These are phyloP conservation scores for Ophiocordyceps camponoti-floridani DNA, from an alignment of 2,329 filamentous ascomycete species.

Conservation along the genomic window DNA sequence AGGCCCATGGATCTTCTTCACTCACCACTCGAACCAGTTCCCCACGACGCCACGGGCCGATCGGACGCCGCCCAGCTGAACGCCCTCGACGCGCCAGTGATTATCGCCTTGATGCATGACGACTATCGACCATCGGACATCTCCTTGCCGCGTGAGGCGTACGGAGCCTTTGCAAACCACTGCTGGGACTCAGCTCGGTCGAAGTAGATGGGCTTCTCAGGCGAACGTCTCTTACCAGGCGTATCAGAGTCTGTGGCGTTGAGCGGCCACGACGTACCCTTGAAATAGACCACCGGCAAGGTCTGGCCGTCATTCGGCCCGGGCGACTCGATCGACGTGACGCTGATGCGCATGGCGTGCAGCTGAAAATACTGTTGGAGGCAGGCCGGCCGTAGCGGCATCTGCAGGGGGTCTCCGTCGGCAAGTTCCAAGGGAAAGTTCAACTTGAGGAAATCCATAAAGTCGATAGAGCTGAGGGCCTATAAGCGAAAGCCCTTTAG, in stretches of 20 bases:
- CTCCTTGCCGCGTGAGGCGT: slow-evolving; percentile 47
- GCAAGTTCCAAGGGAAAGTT: slow-evolving; percentile 38
- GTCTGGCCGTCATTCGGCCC: slow-evolving; percentile 36
- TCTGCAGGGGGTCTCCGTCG: slow-evolving; percentile 19
- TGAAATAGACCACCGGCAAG: slow-evolving; percentile 50
- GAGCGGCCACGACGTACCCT: slow-evolving; percentile 41
- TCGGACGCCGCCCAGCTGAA: slow-evolving; percentile 51
- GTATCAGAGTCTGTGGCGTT: slow-evolving; percentile 49
- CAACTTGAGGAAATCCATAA: slow-evolving; percentile 52
- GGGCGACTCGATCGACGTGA: slow-evolving; percentile 41
- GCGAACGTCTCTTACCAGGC: slow-evolving; percentile 26
- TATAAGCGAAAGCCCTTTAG: slow-evolving; percentile 2
- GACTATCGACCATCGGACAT: slow-evolving; percentile 57
- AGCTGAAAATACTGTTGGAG: slow-evolving; percentile 51
- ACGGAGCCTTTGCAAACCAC: slow-evolving; percentile 32
- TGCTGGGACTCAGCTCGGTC: slow-evolving; percentile 6
- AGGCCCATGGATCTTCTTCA: background rate
- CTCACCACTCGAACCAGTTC: slow-evolving; percentile 60
- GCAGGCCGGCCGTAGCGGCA: slow-evolving; percentile 33
- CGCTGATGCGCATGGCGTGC: slow-evolving; percentile 48
- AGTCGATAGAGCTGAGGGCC: slow-evolving; percentile 40
- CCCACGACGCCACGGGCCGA: slow-evolving; percentile 53
- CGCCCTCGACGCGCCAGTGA: slow-evolving; percentile 58
- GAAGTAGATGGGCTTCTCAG: no score
- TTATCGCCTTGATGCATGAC: slow-evolving; percentile 47